Evolutionary conservation across 768 basidiomycete species (phyloP), one percentile per base, ranked within the genome.

Genomic region (Arthromyces matolae): DNA sequence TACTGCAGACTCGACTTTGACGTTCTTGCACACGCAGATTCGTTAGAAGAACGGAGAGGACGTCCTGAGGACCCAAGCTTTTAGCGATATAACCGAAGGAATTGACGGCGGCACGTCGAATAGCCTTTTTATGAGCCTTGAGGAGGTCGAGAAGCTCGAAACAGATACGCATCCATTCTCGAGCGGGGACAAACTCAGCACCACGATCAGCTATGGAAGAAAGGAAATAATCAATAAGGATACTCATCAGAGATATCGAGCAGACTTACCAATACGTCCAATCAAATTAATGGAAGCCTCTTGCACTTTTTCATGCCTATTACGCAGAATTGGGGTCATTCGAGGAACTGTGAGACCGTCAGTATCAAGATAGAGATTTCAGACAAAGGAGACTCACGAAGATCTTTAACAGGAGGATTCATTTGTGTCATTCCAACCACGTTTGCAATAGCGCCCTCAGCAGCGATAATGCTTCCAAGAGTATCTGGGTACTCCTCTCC

Each of bases 161-260:
- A 65, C 96, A 98, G 62, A 99, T 98, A 62, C 96, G 87, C 96
- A 99, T 99, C 96, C 95, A 98, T 69, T 99, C 96, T 60, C 96
- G 83, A 8, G 96, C 95, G 13, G 96, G 94, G 0, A 99, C 95
- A 52, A 92, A 97, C 68, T 98, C 96, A 18, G 96, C 95, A 46
- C 96, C 96, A 68, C 96, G 93, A 82, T 99, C 96, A 48, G 96
- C 95, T 68, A 41, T 20, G 42, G 35, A 45, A 32, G 16, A 10
- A 8, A 5, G 28, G 42, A 44, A 28, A 46, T 32, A 13, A 27
- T 42, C 50, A 78, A 45, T 18, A 25, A 19, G 22, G 24, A 16
- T 40, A 29, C 29, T 45, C 28, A 29, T 38, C 12, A n/a, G 31
- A 28, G 45, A 33, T 20, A 23, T 5, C 13, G 28, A 55, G 70